Evolutionary conservation across 331 rosid genomes (phyloP).

Genomic region (Pyrus hybrid): DNA sequence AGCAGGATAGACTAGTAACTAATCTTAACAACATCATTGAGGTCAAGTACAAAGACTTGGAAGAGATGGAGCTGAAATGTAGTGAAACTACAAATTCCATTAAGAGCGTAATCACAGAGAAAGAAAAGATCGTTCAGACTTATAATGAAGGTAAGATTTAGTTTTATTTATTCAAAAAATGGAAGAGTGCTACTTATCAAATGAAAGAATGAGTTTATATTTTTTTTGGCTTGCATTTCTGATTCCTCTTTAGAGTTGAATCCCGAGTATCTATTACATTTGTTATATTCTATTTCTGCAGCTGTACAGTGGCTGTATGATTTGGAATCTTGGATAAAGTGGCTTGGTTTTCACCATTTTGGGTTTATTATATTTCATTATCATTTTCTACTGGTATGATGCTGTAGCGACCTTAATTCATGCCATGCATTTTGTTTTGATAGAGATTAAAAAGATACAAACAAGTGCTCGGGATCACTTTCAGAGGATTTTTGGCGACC

Average conservation of each 20-base stretch:
- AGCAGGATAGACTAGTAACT: slow-evolving; percentile 55
- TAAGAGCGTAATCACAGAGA: slow-evolving; percentile 43
- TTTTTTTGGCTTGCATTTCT: neutral
- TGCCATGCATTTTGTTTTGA: slow-evolving; percentile 15
- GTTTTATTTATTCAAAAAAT: neutral
- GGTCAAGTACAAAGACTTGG: slow-evolving; percentile 49
- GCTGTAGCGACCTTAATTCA: slow-evolving; percentile 9
- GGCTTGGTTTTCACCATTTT: slow-evolving; percentile 11
- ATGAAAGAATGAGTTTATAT: neutral
- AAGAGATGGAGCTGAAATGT: slow-evolving; percentile 63
- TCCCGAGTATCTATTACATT: neutral
- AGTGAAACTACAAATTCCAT: slow-evolving; percentile 50
- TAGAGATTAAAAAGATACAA: slow-evolving; percentile 78
- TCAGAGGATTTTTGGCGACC: slow-evolving; percentile 73
- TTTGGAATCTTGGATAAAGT: slow-evolving; percentile 6
- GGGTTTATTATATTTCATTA: slow-evolving; percentile 5
- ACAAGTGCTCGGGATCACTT: slow-evolving; percentile 78
- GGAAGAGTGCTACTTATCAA: neutral
- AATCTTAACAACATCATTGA: slow-evolving; percentile 55
- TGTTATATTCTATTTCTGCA: neutral
- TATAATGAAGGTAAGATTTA: slow-evolving; percentile 64
- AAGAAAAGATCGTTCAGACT: slow-evolving; percentile 54
- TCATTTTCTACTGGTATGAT: slow-evolving; percentile 3
- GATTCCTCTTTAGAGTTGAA: neutral
- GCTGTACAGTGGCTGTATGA: neutral